Percentiles rank a stretch among this genome's conserved stretches.
Conservation (phyloP, 2,329 filamentous ascomycete genomes). For the Colletotrichum trifolii region DNA sequence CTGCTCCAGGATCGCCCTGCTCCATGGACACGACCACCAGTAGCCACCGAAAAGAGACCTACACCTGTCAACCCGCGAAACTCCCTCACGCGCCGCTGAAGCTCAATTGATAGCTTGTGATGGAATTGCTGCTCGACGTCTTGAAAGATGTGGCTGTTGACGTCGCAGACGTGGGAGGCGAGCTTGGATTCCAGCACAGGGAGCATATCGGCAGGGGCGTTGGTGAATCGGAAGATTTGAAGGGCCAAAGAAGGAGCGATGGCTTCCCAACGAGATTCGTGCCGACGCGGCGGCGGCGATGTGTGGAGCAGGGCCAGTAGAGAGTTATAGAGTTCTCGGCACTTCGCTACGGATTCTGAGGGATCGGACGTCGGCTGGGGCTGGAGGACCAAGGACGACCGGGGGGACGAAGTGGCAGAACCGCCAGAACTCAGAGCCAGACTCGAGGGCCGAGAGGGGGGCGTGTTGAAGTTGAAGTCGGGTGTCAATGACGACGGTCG, state of each 20-base stretch:
- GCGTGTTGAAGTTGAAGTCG: slow-evolving; percentile 62
- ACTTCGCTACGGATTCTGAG: slow-evolving; percentile 55
- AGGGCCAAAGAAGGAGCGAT: slow-evolving; percentile 65
- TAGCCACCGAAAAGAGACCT: slow-evolving; percentile 65
- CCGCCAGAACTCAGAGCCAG: slow-evolving; percentile 61
- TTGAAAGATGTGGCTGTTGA: slow-evolving; percentile 56
- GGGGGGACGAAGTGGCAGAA: slow-evolving; percentile 63
- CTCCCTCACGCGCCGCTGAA: slow-evolving; percentile 62
- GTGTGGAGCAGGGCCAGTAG: slow-evolving; percentile 67
- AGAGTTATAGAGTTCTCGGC: slow-evolving; percentile 62
- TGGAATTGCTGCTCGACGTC: slow-evolving; percentile 63
- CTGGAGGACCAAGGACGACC: slow-evolving; percentile 56
- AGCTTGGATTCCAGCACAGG: slow-evolving; percentile 62
- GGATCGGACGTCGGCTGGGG: slow-evolving; percentile 50
- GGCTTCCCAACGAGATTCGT: slow-evolving; percentile 61
- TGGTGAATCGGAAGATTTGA: slow-evolving; percentile 68
- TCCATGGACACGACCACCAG: slow-evolving; percentile 58
- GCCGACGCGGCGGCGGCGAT: slow-evolving; percentile 54
- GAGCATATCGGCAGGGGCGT: slow-evolving; percentile 60
- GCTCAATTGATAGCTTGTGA: slow-evolving; percentile 58
- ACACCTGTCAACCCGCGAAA: slow-evolving; percentile 65
- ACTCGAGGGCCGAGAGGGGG: slow-evolving; percentile 62
- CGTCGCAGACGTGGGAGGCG: slow-evolving; percentile 55
- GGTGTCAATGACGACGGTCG: slow-evolving; percentile 44
- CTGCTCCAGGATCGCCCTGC: slow-evolving; percentile 49